Evolutionary conservation across 345 rosid species (phyloP).

Genomic region (Salix exigua): DNA sequence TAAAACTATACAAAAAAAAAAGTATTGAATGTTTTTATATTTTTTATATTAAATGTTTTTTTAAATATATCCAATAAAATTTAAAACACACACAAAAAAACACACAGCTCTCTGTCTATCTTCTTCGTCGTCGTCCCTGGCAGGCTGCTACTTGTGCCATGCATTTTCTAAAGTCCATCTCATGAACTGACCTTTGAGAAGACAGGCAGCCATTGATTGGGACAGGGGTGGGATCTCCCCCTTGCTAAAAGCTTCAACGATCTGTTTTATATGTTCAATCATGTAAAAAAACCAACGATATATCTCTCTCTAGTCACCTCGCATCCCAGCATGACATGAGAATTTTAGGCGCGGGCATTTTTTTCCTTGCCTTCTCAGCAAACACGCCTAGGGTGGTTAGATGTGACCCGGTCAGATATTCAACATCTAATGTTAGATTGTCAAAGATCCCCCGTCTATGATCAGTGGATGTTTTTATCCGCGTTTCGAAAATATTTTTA

Average conservation of each 20-base stretch:
- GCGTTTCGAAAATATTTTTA: rapidly evolving
- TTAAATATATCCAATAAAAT: too few relatives aligned
- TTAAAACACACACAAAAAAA: too few relatives aligned
- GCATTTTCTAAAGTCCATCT: not conserved
- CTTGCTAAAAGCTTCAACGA: not conserved
- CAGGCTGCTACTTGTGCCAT: not conserved
- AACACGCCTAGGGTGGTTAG: conserved; percentile 1
- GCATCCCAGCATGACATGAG: not conserved
- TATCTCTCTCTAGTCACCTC: not conserved
- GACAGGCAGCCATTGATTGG: not conserved
- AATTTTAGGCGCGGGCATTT: conserved; percentile 6
- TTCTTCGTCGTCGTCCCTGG: not conserved
- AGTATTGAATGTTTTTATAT: too few relatives aligned
- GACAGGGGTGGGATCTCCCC: not conserved
- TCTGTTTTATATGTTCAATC: too few relatives aligned
- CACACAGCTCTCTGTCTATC: too few relatives aligned
- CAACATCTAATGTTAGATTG: conserved; percentile 8
- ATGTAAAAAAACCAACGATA: not conserved
- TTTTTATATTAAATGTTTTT: too few relatives aligned
- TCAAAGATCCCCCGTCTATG: not conserved
- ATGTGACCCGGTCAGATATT: not conserved
- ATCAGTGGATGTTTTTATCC: too few relatives aligned
- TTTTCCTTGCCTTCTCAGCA: not conserved
- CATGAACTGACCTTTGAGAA: not conserved
- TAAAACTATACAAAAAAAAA: too few relatives aligned